Conservation (phyloP, 257 asterid species). For the Lycium barbarum region DNA sequence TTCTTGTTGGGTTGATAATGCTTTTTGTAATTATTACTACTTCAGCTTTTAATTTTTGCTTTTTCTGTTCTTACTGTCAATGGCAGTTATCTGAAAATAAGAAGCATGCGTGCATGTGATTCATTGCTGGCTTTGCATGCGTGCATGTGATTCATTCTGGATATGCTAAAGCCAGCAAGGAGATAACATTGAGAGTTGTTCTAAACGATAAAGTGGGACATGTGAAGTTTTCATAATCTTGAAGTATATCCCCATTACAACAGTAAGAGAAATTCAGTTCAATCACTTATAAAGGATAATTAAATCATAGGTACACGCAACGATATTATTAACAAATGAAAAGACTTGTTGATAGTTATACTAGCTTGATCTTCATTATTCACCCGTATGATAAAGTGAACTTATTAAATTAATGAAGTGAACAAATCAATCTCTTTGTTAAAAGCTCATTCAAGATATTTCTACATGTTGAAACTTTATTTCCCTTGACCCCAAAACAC, state of each 20-base stretch:
- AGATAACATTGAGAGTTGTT: background rate
- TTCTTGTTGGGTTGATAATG: constrained; percentile 52
- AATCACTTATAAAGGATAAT: background rate
- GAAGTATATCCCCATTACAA: too few species aligned
- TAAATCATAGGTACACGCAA: too few species aligned
- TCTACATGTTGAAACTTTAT: too few species aligned
- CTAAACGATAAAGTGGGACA: background rate
- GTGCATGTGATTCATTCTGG: constrained; percentile 7
- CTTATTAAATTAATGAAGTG: too few species aligned
- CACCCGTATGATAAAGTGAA: too few species aligned
- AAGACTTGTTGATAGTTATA: too few species aligned
- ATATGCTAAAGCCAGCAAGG: background rate
- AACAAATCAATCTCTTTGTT: too few species aligned
- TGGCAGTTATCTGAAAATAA: too few species aligned
- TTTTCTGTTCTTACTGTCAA: background rate
- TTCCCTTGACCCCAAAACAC: too few species aligned
- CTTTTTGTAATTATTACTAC: constrained; percentile 46
- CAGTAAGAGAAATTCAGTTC: background rate
- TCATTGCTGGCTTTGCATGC: background rate
- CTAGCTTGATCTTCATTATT: too few species aligned
- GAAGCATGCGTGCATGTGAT: constrained; percentile 14
- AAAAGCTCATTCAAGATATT: too few species aligned
- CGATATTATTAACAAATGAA: too few species aligned
- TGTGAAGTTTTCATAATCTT: background rate
- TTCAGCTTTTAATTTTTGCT: constrained; percentile 49